Conservation (phyloP, 495 filamentous ascomycete genomes). For the Tuber indicum region DNA sequence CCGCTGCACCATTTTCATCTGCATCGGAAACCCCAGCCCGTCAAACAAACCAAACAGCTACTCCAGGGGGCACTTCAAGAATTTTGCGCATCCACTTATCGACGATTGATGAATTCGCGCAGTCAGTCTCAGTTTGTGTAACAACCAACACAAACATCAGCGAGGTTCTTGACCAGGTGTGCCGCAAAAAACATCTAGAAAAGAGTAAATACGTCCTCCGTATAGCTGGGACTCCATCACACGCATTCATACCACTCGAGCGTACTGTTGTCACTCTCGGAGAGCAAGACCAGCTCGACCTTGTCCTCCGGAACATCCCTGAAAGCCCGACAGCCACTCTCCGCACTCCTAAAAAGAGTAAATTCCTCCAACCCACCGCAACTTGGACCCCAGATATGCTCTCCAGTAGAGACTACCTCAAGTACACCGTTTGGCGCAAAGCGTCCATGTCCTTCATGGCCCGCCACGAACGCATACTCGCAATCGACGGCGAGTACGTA, state of each 20-base stretch:
- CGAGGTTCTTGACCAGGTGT: constrained; percentile 85
- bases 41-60: constrained; percentile 37
- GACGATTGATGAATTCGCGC: constrained; percentile 58
- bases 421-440: constrained; percentile 86
- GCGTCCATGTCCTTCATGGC: constrained; percentile 89
- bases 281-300: constrained; percentile 73
- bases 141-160: constrained; percentile 92
- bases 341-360: constrained; percentile 54
- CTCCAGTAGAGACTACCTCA: constrained; percentile 50
- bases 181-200: constrained; percentile 80
- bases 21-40: constrained; percentile 23
- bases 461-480: constrained; percentile 72
- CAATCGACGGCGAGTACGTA: constrained; percentile 91
- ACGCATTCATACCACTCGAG: constrained; percentile 64
- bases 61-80: constrained; percentile 69
- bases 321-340: background rate
- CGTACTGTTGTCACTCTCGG: constrained; percentile 85
- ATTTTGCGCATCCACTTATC: constrained; percentile 78
- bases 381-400: constrained; percentile 68
- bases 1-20: constrained; percentile 50
- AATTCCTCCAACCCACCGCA: constrained; percentile 66
- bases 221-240: constrained; percentile 73
- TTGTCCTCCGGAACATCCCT: constrained; percentile 71
- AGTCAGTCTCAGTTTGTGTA: constrained; percentile 66
- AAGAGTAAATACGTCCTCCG: constrained; percentile 85